These are phyloP conservation scores for Xylariales sp. DNA, from an alignment of 2,329 filamentous ascomycete species.

Conservation along the genomic window DNA sequence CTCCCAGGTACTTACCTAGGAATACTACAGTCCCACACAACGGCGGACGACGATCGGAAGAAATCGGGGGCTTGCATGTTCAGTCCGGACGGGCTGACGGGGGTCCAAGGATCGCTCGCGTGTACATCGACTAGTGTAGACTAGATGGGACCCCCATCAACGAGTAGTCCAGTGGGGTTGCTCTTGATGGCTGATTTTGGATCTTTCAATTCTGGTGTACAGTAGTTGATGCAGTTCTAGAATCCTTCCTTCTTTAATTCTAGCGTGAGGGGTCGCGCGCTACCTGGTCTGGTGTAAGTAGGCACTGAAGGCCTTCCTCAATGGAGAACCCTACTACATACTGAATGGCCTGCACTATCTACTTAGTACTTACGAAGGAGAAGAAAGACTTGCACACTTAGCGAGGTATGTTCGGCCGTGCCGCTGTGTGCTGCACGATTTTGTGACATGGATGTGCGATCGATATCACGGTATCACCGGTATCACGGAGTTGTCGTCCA, in stretches of 20 bases:
- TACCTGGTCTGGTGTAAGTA: too few relatives aligned
- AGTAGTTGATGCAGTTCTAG: slow-evolving; percentile 30
- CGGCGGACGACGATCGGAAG: slow-evolving; percentile 34
- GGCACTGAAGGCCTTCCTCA: background rate
- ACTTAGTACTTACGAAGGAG: background rate
- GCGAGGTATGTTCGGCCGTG: background rate
- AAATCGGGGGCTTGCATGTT: slow-evolving; percentile 36
- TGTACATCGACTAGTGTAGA: slow-evolving; percentile 4
- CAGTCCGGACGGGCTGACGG: slow-evolving; percentile 25
- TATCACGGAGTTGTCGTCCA: background rate
- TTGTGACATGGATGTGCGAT: slow-evolving; percentile 17
- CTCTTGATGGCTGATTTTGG: slow-evolving; percentile 27
- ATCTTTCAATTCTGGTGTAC: slow-evolving; percentile 17
- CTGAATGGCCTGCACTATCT: background rate
- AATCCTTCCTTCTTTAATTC: slow-evolving; percentile 32
- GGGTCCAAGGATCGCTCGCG: slow-evolving; percentile 24
- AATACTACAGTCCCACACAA: slow-evolving; percentile 7
- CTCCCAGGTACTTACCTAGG: too few relatives aligned
- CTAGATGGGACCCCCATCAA: slow-evolving; percentile 8
- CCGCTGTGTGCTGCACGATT: slow-evolving; percentile 6
- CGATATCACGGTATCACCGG: slow-evolving; percentile 2
- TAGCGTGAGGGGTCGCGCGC: background rate
- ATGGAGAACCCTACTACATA: too few relatives aligned
- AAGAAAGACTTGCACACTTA: background rate
- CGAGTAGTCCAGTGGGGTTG: slow-evolving; percentile 6